Evolutionary conservation across 140 eudicot species (phyloP).

Genomic region (Cichorium intybus): DNA sequence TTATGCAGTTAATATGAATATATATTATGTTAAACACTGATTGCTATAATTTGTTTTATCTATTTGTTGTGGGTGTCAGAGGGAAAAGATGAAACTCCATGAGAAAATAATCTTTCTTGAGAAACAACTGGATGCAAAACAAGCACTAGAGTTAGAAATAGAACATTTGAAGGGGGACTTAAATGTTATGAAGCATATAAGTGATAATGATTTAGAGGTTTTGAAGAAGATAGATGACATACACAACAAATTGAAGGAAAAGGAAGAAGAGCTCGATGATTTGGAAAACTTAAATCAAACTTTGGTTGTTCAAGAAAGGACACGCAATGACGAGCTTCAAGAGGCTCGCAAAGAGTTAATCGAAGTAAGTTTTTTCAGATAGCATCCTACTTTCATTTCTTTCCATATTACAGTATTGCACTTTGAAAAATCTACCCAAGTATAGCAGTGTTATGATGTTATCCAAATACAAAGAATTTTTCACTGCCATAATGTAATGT

Average conservation of each 20-base stretch:
- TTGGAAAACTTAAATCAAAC: slow-evolving; percentile 60
- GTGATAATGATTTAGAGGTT: slow-evolving; percentile 59
- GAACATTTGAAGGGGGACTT: slow-evolving; percentile 53
- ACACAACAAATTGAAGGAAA: slow-evolving; percentile 51
- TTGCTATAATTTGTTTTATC: neutral
- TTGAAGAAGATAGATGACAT: slow-evolving; percentile 50
- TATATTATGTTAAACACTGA: neutral
- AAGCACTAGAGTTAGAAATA: slow-evolving; percentile 66
- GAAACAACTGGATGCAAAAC: slow-evolving; percentile 79
- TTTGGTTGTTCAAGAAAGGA: slow-evolving; percentile 54
- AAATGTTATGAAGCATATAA: slow-evolving; percentile 70
- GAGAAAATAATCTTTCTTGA: slow-evolving; percentile 53
- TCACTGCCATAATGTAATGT: no score
- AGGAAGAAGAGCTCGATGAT: slow-evolving; percentile 60
- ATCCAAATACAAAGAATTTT: no score
- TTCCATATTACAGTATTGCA: no score
- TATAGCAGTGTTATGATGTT: no score
- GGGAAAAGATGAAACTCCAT: slow-evolving; percentile 19
- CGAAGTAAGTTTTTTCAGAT: slow-evolving; percentile 37
- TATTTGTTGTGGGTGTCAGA: neutral
- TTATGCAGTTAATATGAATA: neutral
- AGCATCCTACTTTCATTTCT: neutral
- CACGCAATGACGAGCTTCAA: slow-evolving; percentile 70
- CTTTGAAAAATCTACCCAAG: no score
- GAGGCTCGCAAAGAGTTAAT: slow-evolving; percentile 83